Evolutionary conservation across 768 basidiomycete genomes (phyloP).

Genomic region (Mycena floridula): DNA sequence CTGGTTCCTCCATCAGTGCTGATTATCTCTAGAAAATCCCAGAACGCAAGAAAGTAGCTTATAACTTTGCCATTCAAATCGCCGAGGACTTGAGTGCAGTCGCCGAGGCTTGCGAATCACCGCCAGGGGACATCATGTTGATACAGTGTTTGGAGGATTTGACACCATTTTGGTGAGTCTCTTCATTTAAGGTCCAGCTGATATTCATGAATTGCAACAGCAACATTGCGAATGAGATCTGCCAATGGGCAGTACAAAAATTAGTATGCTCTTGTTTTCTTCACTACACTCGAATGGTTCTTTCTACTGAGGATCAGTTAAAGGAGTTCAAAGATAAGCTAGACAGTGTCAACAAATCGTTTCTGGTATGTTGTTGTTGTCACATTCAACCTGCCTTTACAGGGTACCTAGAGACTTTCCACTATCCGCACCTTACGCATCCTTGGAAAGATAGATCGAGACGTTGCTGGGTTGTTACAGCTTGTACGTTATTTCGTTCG

Average conservation of each 20-base stretch:
- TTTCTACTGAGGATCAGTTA: background rate
- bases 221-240: background rate
- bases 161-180: background rate
- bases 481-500: background rate
- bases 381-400: background rate
- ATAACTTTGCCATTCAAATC: background rate
- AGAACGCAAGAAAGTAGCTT: background rate
- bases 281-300: no score
- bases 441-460: background rate
- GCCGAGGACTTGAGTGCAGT: background rate
- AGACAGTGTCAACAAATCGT: background rate
- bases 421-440: background rate
- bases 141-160: background rate
- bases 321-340: background rate
- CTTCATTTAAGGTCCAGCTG: background rate
- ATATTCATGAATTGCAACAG: background rate
- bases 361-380: background rate
- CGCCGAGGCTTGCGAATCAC: background rate
- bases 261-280: background rate
- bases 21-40: background rate
- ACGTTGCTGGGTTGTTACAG: background rate
- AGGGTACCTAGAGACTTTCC: background rate
- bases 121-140: background rate
- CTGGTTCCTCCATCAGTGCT: background rate
- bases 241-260: background rate